Percentiles rank a stretch among this genome's conserved stretches.
Evolutionary conservation across 2,329 filamentous ascomycete genomes (phyloP).

Genomic region (Colletotrichum somersetense): DNA sequence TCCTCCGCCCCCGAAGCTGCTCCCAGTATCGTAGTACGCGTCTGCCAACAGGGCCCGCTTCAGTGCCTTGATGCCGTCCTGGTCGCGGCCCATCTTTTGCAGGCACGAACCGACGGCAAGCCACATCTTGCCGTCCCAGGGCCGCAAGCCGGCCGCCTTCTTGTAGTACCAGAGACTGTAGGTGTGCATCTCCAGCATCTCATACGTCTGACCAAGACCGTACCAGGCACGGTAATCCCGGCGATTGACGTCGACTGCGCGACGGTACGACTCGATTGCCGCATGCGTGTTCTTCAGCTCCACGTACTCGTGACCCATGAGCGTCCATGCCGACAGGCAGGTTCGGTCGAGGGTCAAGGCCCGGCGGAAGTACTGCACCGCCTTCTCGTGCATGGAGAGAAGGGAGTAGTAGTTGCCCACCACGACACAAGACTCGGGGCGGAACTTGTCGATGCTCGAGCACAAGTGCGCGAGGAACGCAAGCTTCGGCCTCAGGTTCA

Average conservation of each 20-base stretch:
- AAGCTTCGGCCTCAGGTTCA: conserved; percentile 87
- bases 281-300: conserved; percentile 99
- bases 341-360: conserved; percentile 90
- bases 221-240: conserved; percentile 99
- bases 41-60: conserved; percentile 93
- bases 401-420: conserved; percentile 98
- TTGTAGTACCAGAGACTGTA: conserved; percentile 99
- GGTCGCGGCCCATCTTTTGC: conserved; percentile 86
- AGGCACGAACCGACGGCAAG: conserved; percentile 93
- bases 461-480: conserved; percentile 94
- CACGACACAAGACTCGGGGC: conserved; percentile 95
- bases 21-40: conserved; percentile 81
- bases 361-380: conserved; percentile 96
- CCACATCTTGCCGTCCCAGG: conserved; percentile 99
- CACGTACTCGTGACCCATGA: conserved; percentile 99
- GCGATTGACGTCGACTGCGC: conserved; percentile 94
- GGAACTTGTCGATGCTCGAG: conserved; percentile 92
- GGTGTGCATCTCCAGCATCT: conserved; percentile 97
- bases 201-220: conserved; percentile 95
- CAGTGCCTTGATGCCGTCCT: conserved; percentile 94
- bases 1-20: conserved; percentile 64
- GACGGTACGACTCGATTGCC: conserved; percentile 95
- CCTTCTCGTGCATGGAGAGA: conserved; percentile 95
- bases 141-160: conserved; percentile 90
- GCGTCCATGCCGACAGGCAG: conserved; percentile 95